Conservation (phyloP, 176 grass and related monocot species). For the Microstegium vimineum region DNA sequence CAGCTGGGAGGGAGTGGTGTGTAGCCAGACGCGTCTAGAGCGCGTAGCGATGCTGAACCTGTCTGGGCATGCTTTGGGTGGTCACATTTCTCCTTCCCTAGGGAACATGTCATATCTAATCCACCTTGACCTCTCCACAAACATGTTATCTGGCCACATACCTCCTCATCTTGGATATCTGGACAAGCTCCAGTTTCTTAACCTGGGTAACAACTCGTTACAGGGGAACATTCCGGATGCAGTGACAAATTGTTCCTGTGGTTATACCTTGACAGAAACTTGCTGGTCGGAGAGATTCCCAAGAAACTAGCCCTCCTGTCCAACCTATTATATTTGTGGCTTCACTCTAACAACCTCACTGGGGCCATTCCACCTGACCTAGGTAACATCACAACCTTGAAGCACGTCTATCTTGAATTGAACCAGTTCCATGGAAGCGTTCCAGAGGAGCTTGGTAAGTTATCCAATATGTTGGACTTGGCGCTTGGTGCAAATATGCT, state of each 20-base stretch:
- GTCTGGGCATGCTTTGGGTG: neutral
- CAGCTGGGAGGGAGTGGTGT: neutral
- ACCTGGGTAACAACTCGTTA: neutral
- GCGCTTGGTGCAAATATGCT: neutral
- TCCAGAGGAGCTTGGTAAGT: neutral
- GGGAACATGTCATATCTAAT: neutral
- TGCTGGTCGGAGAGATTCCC: neutral
- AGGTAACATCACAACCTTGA: neutral
- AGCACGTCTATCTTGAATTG: fast-evolving
- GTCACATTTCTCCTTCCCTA: neutral
- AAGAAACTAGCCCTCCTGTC: neutral
- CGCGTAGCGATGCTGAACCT: neutral
- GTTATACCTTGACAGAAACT: neutral
- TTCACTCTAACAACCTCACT: neutral
- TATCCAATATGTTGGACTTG: neutral
- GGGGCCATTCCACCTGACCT: neutral
- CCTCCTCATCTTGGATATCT: neutral
- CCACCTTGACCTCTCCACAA: neutral
- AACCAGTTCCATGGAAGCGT: neutral
- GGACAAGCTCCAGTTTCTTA: neutral
- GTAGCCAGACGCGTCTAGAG: neutral
- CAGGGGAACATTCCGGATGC: neutral
- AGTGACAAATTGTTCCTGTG: neutral
- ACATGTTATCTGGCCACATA: neutral
- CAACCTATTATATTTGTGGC: neutral